These are phyloP conservation scores for Sporothrix pallida DNA, from an alignment of 2,329 filamentous ascomycete species.

Conservation along the genomic window DNA sequence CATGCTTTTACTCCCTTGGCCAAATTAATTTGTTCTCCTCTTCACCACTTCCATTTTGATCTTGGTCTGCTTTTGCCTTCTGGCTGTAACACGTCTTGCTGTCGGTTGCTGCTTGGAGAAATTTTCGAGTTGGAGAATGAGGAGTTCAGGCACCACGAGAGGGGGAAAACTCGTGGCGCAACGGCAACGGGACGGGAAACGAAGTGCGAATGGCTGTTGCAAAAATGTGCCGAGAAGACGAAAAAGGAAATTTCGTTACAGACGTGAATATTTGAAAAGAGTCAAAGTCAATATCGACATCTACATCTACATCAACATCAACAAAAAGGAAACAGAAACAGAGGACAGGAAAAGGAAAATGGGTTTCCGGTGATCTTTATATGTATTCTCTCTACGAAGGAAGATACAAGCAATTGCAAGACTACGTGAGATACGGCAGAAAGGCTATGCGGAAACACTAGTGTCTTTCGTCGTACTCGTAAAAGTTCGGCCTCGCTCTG, in stretches of 20 bases:
- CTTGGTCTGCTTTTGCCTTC: background rate
- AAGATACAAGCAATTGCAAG: no score
- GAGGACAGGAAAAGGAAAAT: background rate
- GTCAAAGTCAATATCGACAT: background rate
- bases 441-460: background rate
- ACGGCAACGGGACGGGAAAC: background rate
- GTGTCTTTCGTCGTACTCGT: background rate
- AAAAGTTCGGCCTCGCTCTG: background rate
- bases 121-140: conserved; percentile 9
- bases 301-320: background rate
- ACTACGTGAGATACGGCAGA: background rate
- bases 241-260: background rate
- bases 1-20: background rate
- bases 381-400: background rate
- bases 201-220: conserved; percentile 12
- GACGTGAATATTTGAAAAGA: background rate
- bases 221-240: no score
- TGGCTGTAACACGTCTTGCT: background rate
- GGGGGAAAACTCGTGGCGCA: background rate
- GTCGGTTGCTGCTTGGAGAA: background rate
- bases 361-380: background rate
- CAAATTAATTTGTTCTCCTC: background rate
- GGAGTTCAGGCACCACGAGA: conserved; percentile 8
- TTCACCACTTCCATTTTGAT: background rate
- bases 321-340: background rate